Conservation (phyloP, 495 filamentous ascomycete species). For the Emericellopsis terricola region DNA sequence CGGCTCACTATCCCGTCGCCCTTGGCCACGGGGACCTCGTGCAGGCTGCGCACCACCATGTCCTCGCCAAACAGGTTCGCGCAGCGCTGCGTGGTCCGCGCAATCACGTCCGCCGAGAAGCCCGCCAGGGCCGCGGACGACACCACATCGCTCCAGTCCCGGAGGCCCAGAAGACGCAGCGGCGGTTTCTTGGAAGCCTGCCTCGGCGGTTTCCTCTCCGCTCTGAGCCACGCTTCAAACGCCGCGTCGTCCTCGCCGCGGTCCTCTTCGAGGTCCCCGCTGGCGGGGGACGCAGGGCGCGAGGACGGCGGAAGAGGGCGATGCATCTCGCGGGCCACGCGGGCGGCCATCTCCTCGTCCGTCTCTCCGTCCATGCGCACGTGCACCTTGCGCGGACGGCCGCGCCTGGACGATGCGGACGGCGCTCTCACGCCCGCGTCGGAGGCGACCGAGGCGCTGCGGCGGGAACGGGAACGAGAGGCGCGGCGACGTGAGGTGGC, state of each 20-base stretch:
- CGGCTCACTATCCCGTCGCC: conserved; percentile 11
- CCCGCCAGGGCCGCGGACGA: conserved; percentile 55
- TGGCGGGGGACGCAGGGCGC: too few species aligned
- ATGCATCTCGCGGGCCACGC: conserved; percentile 20
- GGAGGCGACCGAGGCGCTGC: conserved; percentile 3
- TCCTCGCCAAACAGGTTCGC: conserved; percentile 48
- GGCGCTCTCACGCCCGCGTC: too few species aligned
- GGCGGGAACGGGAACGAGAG: conserved; percentile 3
- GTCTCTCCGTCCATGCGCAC: conserved; percentile 23
- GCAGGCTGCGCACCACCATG: conserved; percentile 39
- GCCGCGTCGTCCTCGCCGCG: conserved; percentile 1
- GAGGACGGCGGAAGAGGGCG: conserved; percentile 5
- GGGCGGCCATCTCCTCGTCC: conserved; percentile 19
- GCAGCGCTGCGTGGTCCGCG: conserved; percentile 50
- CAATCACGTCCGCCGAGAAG: conserved; percentile 40
- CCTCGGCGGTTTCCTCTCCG: conserved; percentile 1
- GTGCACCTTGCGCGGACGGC: conserved; percentile 19
- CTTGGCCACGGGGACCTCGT: conserved; percentile 18
- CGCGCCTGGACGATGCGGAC: conserved; percentile 4
- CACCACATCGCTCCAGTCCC: conserved; percentile 70
- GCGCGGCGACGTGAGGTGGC: conserved; percentile 6
- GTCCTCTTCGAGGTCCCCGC: neutral
- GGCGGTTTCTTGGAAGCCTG: too few species aligned
- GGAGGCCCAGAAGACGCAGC: conserved; percentile 6
- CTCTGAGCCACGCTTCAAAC: conserved; percentile 1